phyloP scores from a whole-genome alignment of 345 rosid species.

The Sonneratia alba region DNA sequence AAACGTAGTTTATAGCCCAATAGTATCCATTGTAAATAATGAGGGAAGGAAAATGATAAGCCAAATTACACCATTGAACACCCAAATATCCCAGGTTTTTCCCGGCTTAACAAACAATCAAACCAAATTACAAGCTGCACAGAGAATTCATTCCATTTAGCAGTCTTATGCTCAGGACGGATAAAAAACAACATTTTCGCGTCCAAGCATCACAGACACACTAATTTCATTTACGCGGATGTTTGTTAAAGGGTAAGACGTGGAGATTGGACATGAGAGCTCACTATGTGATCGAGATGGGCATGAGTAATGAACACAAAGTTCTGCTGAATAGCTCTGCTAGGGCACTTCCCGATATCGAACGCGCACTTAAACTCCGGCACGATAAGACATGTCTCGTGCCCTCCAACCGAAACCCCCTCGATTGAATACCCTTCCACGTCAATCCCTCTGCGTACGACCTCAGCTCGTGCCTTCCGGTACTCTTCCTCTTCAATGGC shows the following conservation, averaged over 20 bases:
- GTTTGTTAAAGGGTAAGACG: neutral
- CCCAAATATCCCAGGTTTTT: neutral
- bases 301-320: slow-evolving; percentile 86
- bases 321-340: slow-evolving; percentile 86
- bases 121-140: neutral
- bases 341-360: slow-evolving; percentile 85
- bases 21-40: neutral
- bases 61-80: neutral
- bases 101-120: neutral
- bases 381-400: slow-evolving; percentile 78
- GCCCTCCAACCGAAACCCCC: slow-evolving; percentile 80
- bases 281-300: slow-evolving; percentile 92
- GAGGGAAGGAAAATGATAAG: neutral
- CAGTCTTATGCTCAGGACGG: neutral
- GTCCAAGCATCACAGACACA: neutral
- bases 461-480: slow-evolving; percentile 78
- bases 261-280: slow-evolving; percentile 3
- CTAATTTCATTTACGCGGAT: neutral
- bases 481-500: slow-evolving; percentile 84
- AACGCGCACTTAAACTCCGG: slow-evolving; percentile 88
- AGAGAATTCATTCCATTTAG: neutral
- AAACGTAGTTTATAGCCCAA: neutral
- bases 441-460: slow-evolving; percentile 54
- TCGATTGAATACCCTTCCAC: slow-evolving; percentile 74
- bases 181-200: neutral